Conservation (phyloP, 2,329 filamentous ascomycete genomes). For the Stagonosporopsis rhizophila region DNA sequence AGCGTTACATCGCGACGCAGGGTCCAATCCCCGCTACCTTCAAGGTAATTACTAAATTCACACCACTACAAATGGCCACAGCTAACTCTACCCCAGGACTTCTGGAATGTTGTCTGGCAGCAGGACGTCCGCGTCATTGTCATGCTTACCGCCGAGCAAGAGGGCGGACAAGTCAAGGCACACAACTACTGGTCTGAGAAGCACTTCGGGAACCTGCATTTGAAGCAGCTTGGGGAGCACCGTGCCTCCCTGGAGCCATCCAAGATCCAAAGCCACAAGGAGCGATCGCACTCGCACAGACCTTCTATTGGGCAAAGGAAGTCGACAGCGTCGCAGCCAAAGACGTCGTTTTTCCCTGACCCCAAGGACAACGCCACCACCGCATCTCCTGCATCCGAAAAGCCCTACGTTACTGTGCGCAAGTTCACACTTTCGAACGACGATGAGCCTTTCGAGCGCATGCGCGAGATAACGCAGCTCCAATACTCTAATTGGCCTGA, state of each 20-base stretch:
- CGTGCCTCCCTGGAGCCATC: constrained; percentile 75
- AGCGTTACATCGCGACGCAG: constrained; percentile 94
- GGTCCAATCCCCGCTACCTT: constrained; percentile 93
- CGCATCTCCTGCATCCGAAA: constrained; percentile 57
- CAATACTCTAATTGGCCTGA: constrained; percentile 98
- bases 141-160: constrained; percentile 93
- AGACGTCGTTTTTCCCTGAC: constrained; percentile 18
- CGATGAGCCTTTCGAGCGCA: constrained; percentile 78
- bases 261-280: constrained; percentile 57
- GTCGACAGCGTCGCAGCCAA: constrained; percentile 41
- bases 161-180: constrained; percentile 92
- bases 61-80: background rate
- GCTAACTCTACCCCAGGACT: constrained; percentile 69
- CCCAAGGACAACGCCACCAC: constrained; percentile 31
- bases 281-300: constrained; percentile 35
- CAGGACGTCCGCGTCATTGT: constrained; percentile 94
- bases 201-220: constrained; percentile 77
- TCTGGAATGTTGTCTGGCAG: constrained; percentile 98
- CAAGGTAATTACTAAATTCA: constrained; percentile 65
- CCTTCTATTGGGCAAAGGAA: constrained; percentile 45
- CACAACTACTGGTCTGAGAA: constrained; percentile 89
- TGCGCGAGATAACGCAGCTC: constrained; percentile 91
- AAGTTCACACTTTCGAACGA: constrained; percentile 85
- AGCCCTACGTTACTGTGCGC: constrained; percentile 80
- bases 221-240: constrained; percentile 82